A percentile compares a stretch with the other conserved stretches of the same genome.
These are phyloP conservation scores for Fusarium sp. DNA, from an alignment of 2,329 filamentous ascomycete species.

Conservation along the genomic window DNA sequence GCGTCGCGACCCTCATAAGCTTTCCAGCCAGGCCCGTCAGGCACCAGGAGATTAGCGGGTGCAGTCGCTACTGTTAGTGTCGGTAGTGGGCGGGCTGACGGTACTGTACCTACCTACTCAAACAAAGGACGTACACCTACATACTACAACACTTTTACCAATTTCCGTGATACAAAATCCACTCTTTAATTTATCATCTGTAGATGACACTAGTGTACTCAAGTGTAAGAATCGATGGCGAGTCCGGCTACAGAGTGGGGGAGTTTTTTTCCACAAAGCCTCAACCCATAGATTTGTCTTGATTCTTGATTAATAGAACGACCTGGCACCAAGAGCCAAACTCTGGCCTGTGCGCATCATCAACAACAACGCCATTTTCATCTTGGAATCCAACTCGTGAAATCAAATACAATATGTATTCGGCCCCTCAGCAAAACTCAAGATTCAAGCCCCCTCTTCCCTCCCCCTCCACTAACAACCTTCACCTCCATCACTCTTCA, in stretches of 20 bases:
- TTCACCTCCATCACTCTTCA: constrained; percentile 25
- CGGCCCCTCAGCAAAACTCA: not conserved
- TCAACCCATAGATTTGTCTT: not conserved
- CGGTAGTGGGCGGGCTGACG: constrained; percentile 5
- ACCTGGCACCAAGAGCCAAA: not conserved
- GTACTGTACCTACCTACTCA: not conserved
- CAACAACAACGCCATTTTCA: constrained; percentile 23
- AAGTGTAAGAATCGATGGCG: constrained; percentile 7
- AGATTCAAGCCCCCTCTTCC: not conserved
- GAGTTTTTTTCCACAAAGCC: constrained; percentile 14
- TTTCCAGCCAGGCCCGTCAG: constrained; percentile 12
- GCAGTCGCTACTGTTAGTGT: constrained; percentile 34
- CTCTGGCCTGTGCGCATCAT: constrained; percentile 34
- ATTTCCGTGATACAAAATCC: not conserved
- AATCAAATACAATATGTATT: constrained; percentile 6
- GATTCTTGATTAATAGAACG: constrained; percentile 5
- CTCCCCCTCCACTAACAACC: constrained; percentile 18
- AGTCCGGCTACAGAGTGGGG: constrained; percentile 25
- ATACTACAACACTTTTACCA: not conserved
- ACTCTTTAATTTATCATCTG: constrained; percentile 14
- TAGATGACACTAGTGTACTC: not conserved
- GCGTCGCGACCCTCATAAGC: constrained; percentile 22
- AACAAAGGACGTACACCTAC: not conserved
- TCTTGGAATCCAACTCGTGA: not conserved
- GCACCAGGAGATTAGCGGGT: constrained; percentile 30